Percentiles rank a stretch among this genome's conserved stretches.
phyloP scores from a whole-genome alignment of 73 alveolate species.

The Loxodes magnus region DNA sequence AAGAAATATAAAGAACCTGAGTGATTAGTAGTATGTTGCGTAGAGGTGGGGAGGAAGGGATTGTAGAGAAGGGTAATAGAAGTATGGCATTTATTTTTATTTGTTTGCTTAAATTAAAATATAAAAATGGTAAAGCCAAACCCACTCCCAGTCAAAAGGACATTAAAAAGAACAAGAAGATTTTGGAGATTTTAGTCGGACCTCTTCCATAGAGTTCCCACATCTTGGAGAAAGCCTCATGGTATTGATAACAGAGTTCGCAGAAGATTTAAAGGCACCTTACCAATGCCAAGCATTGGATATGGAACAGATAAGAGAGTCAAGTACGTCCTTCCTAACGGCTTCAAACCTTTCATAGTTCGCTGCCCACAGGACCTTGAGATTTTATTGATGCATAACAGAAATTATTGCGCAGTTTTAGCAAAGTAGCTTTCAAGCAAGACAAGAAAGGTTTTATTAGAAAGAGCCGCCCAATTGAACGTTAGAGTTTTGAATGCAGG shows the following conservation, averaged over 20 bases:
- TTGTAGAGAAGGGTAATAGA: too few species aligned
- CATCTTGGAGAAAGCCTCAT: constrained; percentile 92
- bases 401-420: constrained; percentile 87
- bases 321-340: constrained; percentile 56
- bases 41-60: too few species aligned
- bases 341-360: constrained; percentile 74
- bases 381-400: constrained; percentile 84
- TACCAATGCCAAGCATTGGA: constrained; percentile 81
- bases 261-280: constrained; percentile 89
- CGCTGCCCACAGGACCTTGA: constrained; percentile 72
- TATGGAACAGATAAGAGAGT: constrained; percentile 72
- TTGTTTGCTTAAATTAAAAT: too few species aligned
- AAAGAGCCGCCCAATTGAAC: constrained; percentile 87
- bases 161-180: not conserved
- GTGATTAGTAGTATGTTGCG: too few species aligned
- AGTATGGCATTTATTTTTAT: too few species aligned
- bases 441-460: constrained; percentile 56
- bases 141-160: not conserved
- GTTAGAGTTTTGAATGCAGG: constrained; percentile 81
- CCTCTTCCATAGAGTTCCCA: constrained; percentile 11
- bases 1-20: too few species aligned
- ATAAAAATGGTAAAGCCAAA: too few species aligned
- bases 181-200: not conserved
- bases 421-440: constrained; percentile 72
- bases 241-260: constrained; percentile 93